phyloP scores from a whole-genome alignment of 441 rosid genomes.

The Aquilaria agallochum region DNA sequence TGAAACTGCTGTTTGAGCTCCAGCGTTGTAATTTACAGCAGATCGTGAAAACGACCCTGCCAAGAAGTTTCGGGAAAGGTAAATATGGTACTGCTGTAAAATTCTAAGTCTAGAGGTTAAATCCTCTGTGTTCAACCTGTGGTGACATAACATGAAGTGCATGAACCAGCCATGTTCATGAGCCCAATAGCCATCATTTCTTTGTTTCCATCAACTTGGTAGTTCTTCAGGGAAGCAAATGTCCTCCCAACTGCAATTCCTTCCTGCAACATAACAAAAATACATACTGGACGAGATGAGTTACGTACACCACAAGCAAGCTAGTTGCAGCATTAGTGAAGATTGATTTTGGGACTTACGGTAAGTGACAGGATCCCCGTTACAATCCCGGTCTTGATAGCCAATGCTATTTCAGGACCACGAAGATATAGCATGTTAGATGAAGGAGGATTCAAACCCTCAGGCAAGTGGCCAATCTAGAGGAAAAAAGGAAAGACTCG shows the following conservation, averaged over 20 bases:
- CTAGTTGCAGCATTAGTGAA: too few relatives aligned
- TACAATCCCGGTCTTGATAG: constrained; percentile 84
- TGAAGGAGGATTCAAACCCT: constrained; percentile 97
- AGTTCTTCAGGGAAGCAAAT: constrained; percentile 77
- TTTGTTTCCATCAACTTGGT: constrained; percentile 96
- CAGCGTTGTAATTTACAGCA: constrained; percentile 91
- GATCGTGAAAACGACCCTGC: constrained; percentile 93
- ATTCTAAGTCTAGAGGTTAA: too few relatives aligned
- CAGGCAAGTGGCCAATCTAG: constrained; percentile 90
- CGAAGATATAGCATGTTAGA: constrained; percentile 67
- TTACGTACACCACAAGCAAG: too few relatives aligned
- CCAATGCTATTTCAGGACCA: constrained; percentile 51
- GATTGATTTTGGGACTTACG: constrained; percentile 30
- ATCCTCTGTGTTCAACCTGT: constrained; percentile 45
- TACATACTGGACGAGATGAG: not conserved
- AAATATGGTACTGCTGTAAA: not conserved
- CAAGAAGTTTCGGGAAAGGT: constrained; percentile 4
- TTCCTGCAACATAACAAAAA: constrained; percentile 41
- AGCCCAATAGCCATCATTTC: constrained; percentile 98
- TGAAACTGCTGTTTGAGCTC: constrained; percentile 83
- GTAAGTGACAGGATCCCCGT: constrained; percentile 92
- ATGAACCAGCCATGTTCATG: constrained; percentile 96
- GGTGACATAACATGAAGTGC: constrained; percentile 87
- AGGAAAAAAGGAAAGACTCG: not conserved
- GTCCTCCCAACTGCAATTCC: constrained; percentile 99